A percentile compares a stretch with the other conserved stretches of the same genome.
phyloP scores from a whole-genome alignment of 2,329 filamentous ascomycete species.

The Rhynchosporium graminicola region DNA sequence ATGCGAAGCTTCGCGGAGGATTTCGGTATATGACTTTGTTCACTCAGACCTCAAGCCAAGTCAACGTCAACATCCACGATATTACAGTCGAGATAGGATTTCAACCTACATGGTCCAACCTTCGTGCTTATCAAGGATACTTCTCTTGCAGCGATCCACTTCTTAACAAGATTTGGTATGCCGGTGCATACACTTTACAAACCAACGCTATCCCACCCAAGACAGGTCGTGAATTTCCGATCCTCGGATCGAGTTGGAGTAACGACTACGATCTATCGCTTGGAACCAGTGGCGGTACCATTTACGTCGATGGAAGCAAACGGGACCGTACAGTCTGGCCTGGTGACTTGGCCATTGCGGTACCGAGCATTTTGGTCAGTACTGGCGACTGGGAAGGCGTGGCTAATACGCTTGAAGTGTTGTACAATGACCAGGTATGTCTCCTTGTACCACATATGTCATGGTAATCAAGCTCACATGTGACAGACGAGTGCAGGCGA shows the following conservation, averaged over 20 bases:
- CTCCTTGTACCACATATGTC: not conserved
- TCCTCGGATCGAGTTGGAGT: slow-evolving; percentile 39
- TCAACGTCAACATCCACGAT: slow-evolving; percentile 39
- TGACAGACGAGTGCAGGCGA: slow-evolving; percentile 42
- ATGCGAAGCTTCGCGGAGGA: slow-evolving; percentile 50
- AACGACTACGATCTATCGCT: slow-evolving; percentile 47
- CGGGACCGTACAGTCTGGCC: slow-evolving; percentile 61
- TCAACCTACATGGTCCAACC: slow-evolving; percentile 46
- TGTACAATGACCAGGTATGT: slow-evolving; percentile 37
- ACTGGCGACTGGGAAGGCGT: slow-evolving; percentile 55
- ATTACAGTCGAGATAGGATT: slow-evolving; percentile 43
- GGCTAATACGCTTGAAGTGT: slow-evolving; percentile 50
- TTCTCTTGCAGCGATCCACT: slow-evolving; percentile 52
- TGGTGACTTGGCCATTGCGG: slow-evolving; percentile 60
- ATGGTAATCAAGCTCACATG: not conserved
- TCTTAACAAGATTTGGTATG: slow-evolving; percentile 56
- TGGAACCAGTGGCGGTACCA: slow-evolving; percentile 35
- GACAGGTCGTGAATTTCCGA: slow-evolving; percentile 39
- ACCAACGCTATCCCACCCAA: slow-evolving; percentile 39
- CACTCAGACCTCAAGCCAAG: slow-evolving; percentile 41
- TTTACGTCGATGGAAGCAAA: slow-evolving; percentile 55
- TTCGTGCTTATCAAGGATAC: slow-evolving; percentile 55
- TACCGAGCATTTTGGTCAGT: slow-evolving; percentile 55
- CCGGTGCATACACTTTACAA: slow-evolving; percentile 48
- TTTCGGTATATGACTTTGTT: slow-evolving; percentile 55